Evolutionary conservation across 1,139 yeast genomes (phyloP), one percentile per base, ranked within the genome.

Genomic region (Candida smagusa): DNA sequence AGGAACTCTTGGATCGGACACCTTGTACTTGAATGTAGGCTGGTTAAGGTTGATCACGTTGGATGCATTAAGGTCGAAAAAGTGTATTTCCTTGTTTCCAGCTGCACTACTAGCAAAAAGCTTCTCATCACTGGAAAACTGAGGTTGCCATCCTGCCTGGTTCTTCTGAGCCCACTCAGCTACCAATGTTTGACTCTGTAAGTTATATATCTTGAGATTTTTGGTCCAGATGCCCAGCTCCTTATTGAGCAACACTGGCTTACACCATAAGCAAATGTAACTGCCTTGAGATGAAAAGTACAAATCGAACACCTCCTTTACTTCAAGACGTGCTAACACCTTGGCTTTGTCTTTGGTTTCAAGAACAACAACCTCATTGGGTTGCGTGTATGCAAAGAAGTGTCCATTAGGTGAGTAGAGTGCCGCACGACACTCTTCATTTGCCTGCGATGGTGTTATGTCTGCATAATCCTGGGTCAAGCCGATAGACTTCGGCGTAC

Each of bases 91-190:
- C 50, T 76, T 78, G 48, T 65, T 65, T 52, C 65, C 63, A 38
- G 73, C 68, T 40, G 76, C 72, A 50, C 81, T 67, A 54, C 82
- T 77, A 34, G 89, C 85, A 61, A 85, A 73, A 48, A 78, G 68
- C 49, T 75, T 71, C 65, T 88, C 92, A 58, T 88, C 94, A 43
- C 74, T 74, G 9, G 95, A 84, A 59, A 84, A 88, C 64, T 88
- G 96, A 25, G 95, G 85, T 54, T 80, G 81, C 96, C 98, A 90
- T 23, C 92, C 94, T 43, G 79, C 79, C 66, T 92, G 97, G 41
- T 81, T 81, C 61, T 84, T 87, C 47, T 86, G 85, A 38, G 85
- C 71, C 74, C 87, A 90, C 48, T 80, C 78, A 48, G 75, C 79
- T 35, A 80, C 65, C 34, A 80, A 71, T 37, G 73, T 66, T 30